Evolutionary conservation across 306 rosid genomes (phyloP), one percentile per base, ranked within the genome.

Genomic region (Acacia melanoxylon): DNA sequence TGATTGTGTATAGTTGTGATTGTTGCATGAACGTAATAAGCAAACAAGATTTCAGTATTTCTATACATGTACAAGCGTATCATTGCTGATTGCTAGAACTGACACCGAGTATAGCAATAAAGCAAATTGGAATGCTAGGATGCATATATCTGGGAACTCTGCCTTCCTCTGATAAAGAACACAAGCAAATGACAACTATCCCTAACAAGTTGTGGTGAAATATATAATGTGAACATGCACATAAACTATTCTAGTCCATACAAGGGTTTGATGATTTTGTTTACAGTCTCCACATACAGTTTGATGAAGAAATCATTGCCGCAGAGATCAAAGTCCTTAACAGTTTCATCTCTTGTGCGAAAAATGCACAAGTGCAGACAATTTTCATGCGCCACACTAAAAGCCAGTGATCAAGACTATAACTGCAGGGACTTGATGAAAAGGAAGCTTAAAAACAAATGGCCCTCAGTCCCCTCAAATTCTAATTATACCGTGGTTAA

Each of bases 41-140:
- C 29, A 68, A 40, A 68, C 49, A 68, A 9, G 19, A 33, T 5
- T 29, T 33, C 68, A 27, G 29, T 29, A 63, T 62, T 24, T 62
- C 19, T 62, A 25, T 25, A 25, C 15, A 13, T 11, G 70, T 15
- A 65, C 70, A 29, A 14, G 25, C 20, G 24, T 35, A 48, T 62
- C 84, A 68, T 5, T 40, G 51, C 59, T 72, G 48, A 78, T 54
- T 51, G 76, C 83, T 65, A 22, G 63, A 20, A 78, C 27, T 61
- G 59, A 70, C 69, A 71, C 66, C 31, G 80, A 40, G 52, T 24
- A 33, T 27, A 61, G 71, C 54, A 78, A 56, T 7, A 8, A 20
- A 6, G 29, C 12, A 20, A 56, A 56, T 56, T n/a, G 25, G 35
- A 59, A 22, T 66, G 41, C 42, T 8, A 20, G 13, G 40, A n/a